Base-by-base conservation (phyloP, 1,284 basidiomycete genomes). In the Phylloboletellus chloephorus region DNA sequence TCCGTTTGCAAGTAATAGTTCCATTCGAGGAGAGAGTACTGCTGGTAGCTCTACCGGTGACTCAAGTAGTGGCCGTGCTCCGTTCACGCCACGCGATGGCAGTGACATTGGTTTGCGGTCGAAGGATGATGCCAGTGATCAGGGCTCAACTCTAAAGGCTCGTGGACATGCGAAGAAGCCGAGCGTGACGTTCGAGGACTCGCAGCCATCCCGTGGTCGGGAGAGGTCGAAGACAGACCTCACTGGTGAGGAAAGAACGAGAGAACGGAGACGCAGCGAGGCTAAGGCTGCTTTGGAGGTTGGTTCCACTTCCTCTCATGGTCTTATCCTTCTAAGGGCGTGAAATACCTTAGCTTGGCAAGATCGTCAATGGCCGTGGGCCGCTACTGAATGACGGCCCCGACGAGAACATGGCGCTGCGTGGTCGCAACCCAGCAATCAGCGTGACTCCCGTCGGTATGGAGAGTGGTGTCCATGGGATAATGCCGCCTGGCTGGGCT, bases 201-300 rank as follows among this genome's bases (percentile, higher is more conserved):
- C 53, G 35, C 31, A 21, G 21, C 45, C 50, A 1, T 37, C 54
- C 39, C 54, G 61, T 35, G 48, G 59, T 39, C 48, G 46, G 20
- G 61, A 63, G 43, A 53, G 53, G 38, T 61, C 52, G 38, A 63
- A 62, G 50, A 57, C 54, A 19, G 65, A 65, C 30, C 53, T 47
- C 38, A 61, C 58, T 19, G 60, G 65, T 20, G 79, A 83, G 58
- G 66, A 69, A 48, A 68, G 68, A 57, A 71, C 79, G 55, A 74
- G 67, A 47, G 82, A 87, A 54, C 68, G 86, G 51, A 71, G 86
- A 54, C 69, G 85, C 48, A 73, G 71, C 51, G 85, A 88, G 55
- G 83, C 86, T 16, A 81, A 76, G 60, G 82, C 82, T 54, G 82
- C 84, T 33, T 82, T 88, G 53, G 82, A 88, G 76, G 85, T 88